These are phyloP conservation scores for Solanum clarkiae DNA, from an alignment of 257 asterid genomes.

Conservation along the genomic window DNA sequence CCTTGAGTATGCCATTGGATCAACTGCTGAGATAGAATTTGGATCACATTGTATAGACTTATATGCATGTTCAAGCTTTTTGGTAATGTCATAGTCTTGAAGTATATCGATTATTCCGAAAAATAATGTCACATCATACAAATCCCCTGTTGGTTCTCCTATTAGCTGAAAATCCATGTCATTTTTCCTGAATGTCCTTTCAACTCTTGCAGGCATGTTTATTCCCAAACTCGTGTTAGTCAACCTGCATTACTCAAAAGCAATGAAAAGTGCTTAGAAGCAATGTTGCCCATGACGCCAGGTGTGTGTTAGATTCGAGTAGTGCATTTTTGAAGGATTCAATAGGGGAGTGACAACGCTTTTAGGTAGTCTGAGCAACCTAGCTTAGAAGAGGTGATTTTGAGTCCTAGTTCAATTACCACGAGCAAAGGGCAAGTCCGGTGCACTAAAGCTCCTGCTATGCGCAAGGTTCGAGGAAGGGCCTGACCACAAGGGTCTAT, in stretches of 20 bases:
- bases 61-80: constrained; percentile 35
- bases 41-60: constrained; percentile 29
- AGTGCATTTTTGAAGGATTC: background rate
- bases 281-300: background rate
- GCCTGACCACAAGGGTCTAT: too few species aligned
- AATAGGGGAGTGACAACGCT: background rate
- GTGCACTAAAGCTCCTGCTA: too few species aligned
- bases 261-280: too few species aligned
- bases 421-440: too few species aligned
- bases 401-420: background rate
- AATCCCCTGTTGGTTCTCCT: constrained; percentile 26
- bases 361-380: background rate
- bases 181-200: constrained; percentile 12
- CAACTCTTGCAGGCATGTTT: constrained; percentile 25
- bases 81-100: constrained; percentile 29
- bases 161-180: constrained; percentile 13
- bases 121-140: constrained; percentile 11
- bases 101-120: constrained; percentile 27
- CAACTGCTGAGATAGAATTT: constrained; percentile 30
- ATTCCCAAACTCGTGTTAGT: constrained; percentile 4
- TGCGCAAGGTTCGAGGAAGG: too few species aligned
- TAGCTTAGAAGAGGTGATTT: background rate
- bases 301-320: background rate
- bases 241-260: background rate
- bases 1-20: constrained; percentile 25